Conservation (phyloP, 495 filamentous ascomycete species). For the Hypoxylon perforatum region DNA sequence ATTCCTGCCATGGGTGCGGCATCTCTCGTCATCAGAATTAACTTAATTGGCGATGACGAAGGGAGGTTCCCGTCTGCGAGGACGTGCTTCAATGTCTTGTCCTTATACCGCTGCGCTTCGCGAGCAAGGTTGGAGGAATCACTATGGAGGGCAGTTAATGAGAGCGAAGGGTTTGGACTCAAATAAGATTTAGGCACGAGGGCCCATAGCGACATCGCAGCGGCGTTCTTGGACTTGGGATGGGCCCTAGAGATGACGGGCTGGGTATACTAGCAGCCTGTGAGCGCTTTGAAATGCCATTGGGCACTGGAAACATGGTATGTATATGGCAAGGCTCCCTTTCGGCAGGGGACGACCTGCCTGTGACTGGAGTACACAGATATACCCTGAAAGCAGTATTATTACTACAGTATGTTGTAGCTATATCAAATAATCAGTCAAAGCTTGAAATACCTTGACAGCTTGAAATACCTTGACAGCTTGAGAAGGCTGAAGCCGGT, state of each 20-base stretch:
- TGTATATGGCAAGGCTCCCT: constrained; percentile 26
- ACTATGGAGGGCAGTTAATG: constrained; percentile 87
- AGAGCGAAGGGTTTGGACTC: constrained; percentile 94
- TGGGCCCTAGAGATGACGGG: constrained; percentile 3
- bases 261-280: constrained; percentile 1
- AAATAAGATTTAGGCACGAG: constrained; percentile 63
- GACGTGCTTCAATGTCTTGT: constrained; percentile 91
- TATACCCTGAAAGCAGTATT: constrained; percentile 36
- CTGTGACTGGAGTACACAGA: constrained; percentile 15
- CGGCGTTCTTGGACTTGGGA: constrained; percentile 31
- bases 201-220: constrained; percentile 20
- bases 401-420: constrained; percentile 16
- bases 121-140: constrained; percentile 73
- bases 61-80: constrained; percentile 84
- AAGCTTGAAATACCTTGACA: background rate
- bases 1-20: constrained; percentile 93
- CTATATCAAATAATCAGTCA: constrained; percentile 14
- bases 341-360: constrained; percentile 14
- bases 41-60: constrained; percentile 79
- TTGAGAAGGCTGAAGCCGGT: background rate
- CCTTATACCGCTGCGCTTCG: constrained; percentile 76
- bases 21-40: constrained; percentile 78
- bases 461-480: background rate
- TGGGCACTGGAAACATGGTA: constrained; percentile 12
- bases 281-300: constrained; percentile 9